A percentile compares a stretch with the other conserved stretches of the same genome.
Conservation (phyloP, 2,329 filamentous ascomycete genomes). For the Botrytis squamosa region DNA sequence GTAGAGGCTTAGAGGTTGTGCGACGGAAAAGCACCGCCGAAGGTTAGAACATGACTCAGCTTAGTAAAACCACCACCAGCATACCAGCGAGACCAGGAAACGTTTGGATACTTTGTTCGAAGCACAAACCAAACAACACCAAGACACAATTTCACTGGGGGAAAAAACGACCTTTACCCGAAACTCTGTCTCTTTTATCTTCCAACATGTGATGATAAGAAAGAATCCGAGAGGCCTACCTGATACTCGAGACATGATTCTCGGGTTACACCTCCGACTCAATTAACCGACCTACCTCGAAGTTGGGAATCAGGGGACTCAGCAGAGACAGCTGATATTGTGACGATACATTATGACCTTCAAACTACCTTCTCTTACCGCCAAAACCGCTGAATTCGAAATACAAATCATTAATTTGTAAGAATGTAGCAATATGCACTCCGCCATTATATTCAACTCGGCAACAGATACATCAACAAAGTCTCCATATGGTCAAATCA, state of each 20-base stretch:
- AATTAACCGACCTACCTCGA: background rate
- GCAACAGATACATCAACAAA: background rate
- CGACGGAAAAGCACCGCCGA: background rate
- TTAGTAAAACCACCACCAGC: background rate
- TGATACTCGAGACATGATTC: background rate
- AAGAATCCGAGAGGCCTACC: slow-evolving; percentile 5
- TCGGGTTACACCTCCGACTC: background rate
- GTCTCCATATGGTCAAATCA: background rate
- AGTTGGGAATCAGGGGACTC: background rate
- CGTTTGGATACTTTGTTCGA: background rate
- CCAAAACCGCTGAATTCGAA: background rate
- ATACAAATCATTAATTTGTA: background rate
- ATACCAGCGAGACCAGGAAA: background rate
- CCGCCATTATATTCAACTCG: background rate
- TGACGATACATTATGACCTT: background rate
- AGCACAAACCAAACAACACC: background rate
- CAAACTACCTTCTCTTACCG: background rate
- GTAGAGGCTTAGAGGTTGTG: slow-evolving; percentile 1
- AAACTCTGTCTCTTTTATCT: slow-evolving; percentile 7
- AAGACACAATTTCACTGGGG: background rate
- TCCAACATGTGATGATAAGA: slow-evolving; percentile 15
- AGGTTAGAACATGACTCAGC: slow-evolving; percentile 9
- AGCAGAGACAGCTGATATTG: background rate
- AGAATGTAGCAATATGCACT: background rate
- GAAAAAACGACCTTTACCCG: background rate